Evolutionary conservation across 2,329 filamentous ascomycete genomes (phyloP).

Genomic region (Cladosporium sp.): DNA sequence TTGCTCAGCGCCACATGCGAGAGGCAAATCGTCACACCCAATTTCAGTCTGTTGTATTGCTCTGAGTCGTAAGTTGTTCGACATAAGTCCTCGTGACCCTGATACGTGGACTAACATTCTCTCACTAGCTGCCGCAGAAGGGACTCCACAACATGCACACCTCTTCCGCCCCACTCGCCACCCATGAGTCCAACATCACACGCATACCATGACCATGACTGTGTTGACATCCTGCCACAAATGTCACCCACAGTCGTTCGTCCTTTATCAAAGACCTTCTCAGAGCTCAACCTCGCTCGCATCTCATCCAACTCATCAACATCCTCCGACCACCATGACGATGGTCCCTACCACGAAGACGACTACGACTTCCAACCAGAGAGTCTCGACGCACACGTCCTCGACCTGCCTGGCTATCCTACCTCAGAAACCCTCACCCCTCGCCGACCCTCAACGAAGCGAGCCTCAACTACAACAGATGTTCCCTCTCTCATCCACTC

Average conservation of each 20-base stretch:
- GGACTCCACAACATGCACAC: constrained; percentile 34
- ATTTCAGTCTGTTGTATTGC: constrained; percentile 59
- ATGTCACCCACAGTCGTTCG: constrained; percentile 43
- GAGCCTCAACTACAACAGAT: constrained; percentile 27
- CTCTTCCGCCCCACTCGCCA: constrained; percentile 10
- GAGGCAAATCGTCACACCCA: constrained; percentile 60
- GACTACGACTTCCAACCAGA: constrained; percentile 9
- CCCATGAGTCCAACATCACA: constrained; percentile 32
- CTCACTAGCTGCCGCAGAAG: constrained; percentile 42
- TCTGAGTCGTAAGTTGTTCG: constrained; percentile 53
- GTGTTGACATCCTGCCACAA: constrained; percentile 43
- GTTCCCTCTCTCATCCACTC: constrained; percentile 45
- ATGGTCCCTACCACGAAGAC: not conserved
- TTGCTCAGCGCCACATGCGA: constrained; percentile 57
- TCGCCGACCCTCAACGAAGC: constrained; percentile 4
- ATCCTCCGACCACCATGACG: not conserved
- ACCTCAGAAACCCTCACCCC: not conserved
- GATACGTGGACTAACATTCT: constrained; percentile 6
- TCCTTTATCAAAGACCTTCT: constrained; percentile 35
- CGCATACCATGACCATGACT: constrained; percentile 10
- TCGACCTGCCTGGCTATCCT: constrained; percentile 7
- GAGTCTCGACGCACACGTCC: constrained; percentile 1
- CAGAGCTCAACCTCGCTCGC: constrained; percentile 48
- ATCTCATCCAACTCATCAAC: constrained; percentile 56
- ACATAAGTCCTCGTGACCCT: constrained; percentile 2